Evolutionary conservation across 2,329 filamentous ascomycete genomes (phyloP), one percentile per base, ranked within the genome.

Genomic region (Elsinoe necatrix): DNA sequence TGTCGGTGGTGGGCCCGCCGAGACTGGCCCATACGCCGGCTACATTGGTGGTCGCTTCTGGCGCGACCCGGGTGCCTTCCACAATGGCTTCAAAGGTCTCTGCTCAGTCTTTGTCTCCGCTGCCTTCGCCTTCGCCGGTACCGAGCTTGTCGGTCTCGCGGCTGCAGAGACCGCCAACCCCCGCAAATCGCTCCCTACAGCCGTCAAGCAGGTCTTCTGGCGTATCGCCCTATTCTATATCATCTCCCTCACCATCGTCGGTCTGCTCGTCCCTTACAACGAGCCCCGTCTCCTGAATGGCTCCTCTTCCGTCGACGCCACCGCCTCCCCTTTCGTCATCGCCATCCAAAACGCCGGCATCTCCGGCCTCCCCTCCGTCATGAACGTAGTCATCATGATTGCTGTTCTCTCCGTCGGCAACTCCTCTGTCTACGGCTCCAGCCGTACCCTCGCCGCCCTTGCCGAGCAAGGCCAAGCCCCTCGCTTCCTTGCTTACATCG

Each of bases 401-500:
- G 78, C 80, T 4, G 81, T 84, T 31, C 70, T 83, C 51, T 79
- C 75, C 37, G 80, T 83, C 45, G 81, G 78, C 63, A 81, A 82
- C 62, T 82, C 79, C 1, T 75, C 75, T 61, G 77, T 65, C 50
- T 69, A 67, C 55, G 67, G 66, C 82, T 79, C 50, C 56, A 56
- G 56, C 48, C 58, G 14, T 57, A 47, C 57, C 23, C 42, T 60
- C 20, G 56, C 57, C 48, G 58, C 59, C 27, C 58, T 64, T 7
- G 47, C 58, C 14, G 62, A 66, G 37, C 58, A 59, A 50, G 80
- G 83, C 57, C 89, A 93, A 67, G 90, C 89, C 0, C 89, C 90
- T 11, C 78, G 74, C 59, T 76, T 90, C 62, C 76, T 95, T 27
- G 82, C 82, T 58, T 95, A 92, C 72, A 84, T 93, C 64, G 91